phyloP scores from a whole-genome alignment of 2,329 filamentous ascomycete genomes.

The Penicillium sp. region DNA sequence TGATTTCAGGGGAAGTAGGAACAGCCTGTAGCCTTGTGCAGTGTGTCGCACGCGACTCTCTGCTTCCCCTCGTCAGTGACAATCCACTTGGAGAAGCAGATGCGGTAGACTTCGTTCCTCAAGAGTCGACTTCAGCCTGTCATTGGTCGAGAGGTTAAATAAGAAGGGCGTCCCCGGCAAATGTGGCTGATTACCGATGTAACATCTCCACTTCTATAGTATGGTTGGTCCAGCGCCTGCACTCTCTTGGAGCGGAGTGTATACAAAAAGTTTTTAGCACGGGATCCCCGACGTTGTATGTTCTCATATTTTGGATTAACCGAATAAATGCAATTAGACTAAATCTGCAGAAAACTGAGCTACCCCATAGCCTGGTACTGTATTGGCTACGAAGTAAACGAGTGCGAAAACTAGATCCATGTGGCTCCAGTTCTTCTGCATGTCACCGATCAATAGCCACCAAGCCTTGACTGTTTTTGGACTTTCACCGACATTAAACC shows the following conservation, averaged over 20 bases:
- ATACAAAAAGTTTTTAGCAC: background rate
- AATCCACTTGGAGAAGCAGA: background rate
- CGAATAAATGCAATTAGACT: background rate
- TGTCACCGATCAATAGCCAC: background rate
- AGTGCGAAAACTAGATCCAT: background rate
- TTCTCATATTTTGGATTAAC: background rate
- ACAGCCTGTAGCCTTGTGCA: background rate
- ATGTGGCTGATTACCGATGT: conserved; percentile 7
- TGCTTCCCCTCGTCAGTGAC: background rate
- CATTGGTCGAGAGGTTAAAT: background rate
- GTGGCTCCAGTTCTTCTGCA: background rate
- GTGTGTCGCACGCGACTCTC: background rate
- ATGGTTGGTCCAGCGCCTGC: background rate
- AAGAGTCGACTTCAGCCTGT: background rate
- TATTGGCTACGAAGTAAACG: background rate
- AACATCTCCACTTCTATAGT: background rate
- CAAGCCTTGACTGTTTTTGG: no score
- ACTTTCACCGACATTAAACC: background rate
- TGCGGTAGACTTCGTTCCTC: background rate
- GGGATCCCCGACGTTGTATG: background rate
- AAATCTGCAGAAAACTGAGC: background rate
- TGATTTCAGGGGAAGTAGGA: background rate
- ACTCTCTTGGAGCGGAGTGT: conserved; percentile 4
- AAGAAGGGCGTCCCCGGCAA: background rate
- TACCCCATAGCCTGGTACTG: no score